phyloP scores from a whole-genome alignment of 345 rosid species.

The Euphorbia pulcherrima region DNA sequence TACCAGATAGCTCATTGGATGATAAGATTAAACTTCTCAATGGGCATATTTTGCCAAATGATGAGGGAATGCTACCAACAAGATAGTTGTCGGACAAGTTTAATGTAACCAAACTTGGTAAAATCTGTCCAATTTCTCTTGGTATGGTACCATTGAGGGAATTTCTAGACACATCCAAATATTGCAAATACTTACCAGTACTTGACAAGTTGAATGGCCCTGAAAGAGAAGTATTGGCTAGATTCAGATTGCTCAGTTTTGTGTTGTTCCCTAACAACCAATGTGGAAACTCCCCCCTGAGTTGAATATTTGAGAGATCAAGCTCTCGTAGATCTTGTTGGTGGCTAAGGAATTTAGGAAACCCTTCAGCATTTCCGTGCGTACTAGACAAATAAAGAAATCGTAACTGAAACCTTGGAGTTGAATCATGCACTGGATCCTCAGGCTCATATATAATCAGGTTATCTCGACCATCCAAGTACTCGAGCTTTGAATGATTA shows the following conservation, averaged over 20 bases:
- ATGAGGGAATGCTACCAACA: neutral
- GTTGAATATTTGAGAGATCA: neutral
- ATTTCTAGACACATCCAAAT: neutral
- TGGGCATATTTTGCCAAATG: neutral
- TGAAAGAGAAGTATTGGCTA: neutral
- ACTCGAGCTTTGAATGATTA: constrained; percentile 1
- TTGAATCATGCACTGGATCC: neutral
- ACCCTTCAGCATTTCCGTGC: neutral
- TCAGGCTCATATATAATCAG: neutral
- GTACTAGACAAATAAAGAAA: neutral
- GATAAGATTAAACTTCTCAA: neutral
- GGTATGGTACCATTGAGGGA: neutral
- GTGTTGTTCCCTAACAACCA: constrained; percentile 6
- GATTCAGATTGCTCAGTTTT: neutral
- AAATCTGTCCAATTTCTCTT: neutral
- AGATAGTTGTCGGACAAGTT: neutral
- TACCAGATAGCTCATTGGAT: neutral
- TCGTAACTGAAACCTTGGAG: neutral
- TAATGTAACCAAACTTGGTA: neutral
- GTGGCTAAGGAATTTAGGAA: neutral
- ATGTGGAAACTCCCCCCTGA: neutral
- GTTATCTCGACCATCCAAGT: neutral
- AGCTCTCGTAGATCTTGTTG: neutral
- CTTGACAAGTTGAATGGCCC: neutral
- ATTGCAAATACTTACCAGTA: neutral